Percentiles rank a stretch among this genome's conserved stretches.
Conservation (phyloP, 257 asterid species). For the Salvia rosmarinus region DNA sequence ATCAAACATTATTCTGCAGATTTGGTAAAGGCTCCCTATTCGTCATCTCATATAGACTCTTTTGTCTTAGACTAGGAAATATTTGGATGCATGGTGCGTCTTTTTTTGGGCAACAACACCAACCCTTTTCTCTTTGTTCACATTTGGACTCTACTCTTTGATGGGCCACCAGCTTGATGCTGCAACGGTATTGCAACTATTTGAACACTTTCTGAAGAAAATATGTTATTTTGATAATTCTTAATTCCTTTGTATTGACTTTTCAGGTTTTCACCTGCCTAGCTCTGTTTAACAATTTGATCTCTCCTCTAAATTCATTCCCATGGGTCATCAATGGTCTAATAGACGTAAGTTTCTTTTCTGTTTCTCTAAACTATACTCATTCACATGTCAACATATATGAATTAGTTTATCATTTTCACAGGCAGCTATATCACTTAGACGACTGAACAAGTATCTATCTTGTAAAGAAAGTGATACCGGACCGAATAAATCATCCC, state of each 20-base stretch:
- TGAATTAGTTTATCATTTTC: conserved; percentile 24
- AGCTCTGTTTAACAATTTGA: conserved; percentile 87
- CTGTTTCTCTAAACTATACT: not conserved
- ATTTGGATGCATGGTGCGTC: conserved; percentile 98
- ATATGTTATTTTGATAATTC: not conserved
- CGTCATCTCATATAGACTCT: conserved; percentile 33
- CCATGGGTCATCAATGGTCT: conserved; percentile 99
- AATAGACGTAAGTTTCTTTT: conserved; percentile 73
- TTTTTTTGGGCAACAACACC: conserved; percentile 99
- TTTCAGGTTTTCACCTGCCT: conserved; percentile 97
- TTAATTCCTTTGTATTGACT: conserved; percentile 20
- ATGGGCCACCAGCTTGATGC: conserved; percentile 96
- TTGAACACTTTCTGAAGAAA: conserved; percentile 5
- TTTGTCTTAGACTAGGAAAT: conserved; percentile 77
- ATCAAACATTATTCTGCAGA: conserved; percentile 10
- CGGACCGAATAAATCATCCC: conserved; percentile 33
- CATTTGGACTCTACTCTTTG: conserved; percentile 89
- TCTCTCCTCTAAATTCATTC: conserved; percentile 93
- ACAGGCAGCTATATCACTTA: conserved; percentile 86
- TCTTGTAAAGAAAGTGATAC: conserved; percentile 61
- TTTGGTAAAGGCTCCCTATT: conserved; percentile 8
- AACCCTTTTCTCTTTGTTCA: conserved; percentile 86
- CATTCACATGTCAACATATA: conserved; percentile 7
- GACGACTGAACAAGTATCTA: conserved; percentile 78
- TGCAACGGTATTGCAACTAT: conserved; percentile 71